phyloP scores from a whole-genome alignment of 768 basidiomycete genomes.

The Lepiota venenata region DNA sequence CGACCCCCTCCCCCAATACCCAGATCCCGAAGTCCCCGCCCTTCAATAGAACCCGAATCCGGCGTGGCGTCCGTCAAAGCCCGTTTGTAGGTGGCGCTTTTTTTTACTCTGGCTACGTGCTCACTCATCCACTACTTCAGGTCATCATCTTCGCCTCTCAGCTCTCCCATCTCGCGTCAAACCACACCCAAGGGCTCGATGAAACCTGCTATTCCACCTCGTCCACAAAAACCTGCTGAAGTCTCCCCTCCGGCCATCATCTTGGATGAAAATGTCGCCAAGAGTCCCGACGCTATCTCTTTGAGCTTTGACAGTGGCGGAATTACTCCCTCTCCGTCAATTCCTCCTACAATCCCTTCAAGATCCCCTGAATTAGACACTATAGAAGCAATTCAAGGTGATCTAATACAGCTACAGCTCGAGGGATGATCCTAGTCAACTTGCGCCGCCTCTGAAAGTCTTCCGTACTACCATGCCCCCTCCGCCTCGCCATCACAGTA shows the following conservation, averaged over 20 bases:
- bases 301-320: background rate
- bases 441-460: conserved; percentile 11
- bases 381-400: background rate
- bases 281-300: background rate
- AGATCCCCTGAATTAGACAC: conserved; percentile 9
- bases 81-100: background rate
- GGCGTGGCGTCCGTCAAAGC: background rate
- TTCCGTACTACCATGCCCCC: conserved; percentile 19
- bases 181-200: conserved; percentile 14
- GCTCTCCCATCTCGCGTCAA: conserved; percentile 11
- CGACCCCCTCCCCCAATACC: conserved; percentile 4
- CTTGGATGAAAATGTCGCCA: conserved; percentile 10
- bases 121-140: background rate
- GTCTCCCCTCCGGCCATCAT: conserved; percentile 13
- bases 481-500: conserved; percentile 22
- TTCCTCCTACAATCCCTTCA: conserved; percentile 20
- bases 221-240: conserved; percentile 12
- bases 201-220: conserved; percentile 24
- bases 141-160: background rate
- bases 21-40: conserved; percentile 5
- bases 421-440: conserved; percentile 13
- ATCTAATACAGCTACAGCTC: background rate
- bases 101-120: background rate
- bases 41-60: background rate
- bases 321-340: background rate